These are phyloP conservation scores for Geotrichum citri-aurantii DNA, from an alignment of 1,139 yeast genomes.

Conservation along the genomic window DNA sequence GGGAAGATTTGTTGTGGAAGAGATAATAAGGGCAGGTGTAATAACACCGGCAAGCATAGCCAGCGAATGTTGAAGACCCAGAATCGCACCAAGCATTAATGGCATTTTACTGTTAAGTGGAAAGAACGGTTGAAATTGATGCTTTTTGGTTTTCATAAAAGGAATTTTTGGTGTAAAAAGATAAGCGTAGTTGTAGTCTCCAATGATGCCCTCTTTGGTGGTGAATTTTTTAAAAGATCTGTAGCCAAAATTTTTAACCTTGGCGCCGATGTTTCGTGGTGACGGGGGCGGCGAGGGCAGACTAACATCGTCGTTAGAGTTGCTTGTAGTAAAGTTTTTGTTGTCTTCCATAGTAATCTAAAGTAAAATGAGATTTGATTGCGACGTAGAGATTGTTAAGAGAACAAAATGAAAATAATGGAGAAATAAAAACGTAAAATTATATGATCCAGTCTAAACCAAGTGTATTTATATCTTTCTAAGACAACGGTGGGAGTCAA, in stretches of 20 bases:
- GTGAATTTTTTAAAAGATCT: slow-evolving; percentile 24
- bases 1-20: slow-evolving; percentile 53
- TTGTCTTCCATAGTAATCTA: neutral
- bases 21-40: slow-evolving; percentile 71
- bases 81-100: slow-evolving; percentile 58
- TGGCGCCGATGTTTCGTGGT: neutral
- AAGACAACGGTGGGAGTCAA: neutral
- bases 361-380: too few relatives aligned
- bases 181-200: slow-evolving; percentile 74
- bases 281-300: neutral
- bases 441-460: neutral
- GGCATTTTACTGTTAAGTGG: slow-evolving; percentile 78
- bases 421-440: too few relatives aligned
- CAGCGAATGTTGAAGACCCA: slow-evolving; percentile 84
- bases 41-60: slow-evolving; percentile 90
- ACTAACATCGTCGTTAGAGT: neutral
- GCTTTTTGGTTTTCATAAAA: slow-evolving; percentile 44
- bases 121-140: slow-evolving; percentile 58
- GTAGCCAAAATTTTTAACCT: neutral
- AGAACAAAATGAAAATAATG: neutral
- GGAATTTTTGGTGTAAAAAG: slow-evolving; percentile 76
- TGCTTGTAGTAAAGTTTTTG: neutral
- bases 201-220: slow-evolving; percentile 70
- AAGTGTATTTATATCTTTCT: neutral
- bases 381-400: too few relatives aligned